Conservation (phyloP, 1,284 basidiomycete species). For the Trametes sp. region DNA sequence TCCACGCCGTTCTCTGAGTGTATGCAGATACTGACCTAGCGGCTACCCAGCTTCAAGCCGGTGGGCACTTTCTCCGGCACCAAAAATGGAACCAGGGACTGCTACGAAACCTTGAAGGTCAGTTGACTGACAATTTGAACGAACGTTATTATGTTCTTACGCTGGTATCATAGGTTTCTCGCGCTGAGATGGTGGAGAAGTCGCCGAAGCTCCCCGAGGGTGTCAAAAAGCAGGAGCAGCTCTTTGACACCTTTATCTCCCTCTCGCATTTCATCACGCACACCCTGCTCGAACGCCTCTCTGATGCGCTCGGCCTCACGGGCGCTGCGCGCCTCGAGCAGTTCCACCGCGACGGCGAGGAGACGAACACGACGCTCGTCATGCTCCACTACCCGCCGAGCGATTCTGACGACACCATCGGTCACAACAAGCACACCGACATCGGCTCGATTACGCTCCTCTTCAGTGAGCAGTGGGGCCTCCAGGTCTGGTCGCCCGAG, state of each 20-base stretch:
- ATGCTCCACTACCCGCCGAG: slow-evolving; percentile 10
- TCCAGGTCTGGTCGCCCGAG: slow-evolving; percentile 9
- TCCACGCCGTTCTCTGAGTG: background rate
- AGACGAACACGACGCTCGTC: slow-evolving; percentile 8
- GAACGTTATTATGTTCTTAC: background rate
- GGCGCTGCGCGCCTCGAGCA: slow-evolving; percentile 4
- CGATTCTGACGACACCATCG: slow-evolving; percentile 9
- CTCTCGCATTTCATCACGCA: slow-evolving; percentile 5
- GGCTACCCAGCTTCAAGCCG: slow-evolving; percentile 1
- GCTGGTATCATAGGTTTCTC: background rate
- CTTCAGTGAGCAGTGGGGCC: slow-evolving; percentile 10
- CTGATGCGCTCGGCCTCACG: slow-evolving; percentile 2
- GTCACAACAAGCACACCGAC: slow-evolving; percentile 11
- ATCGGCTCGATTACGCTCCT: slow-evolving; percentile 9
- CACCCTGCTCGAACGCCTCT: slow-evolving; percentile 6
- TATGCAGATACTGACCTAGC: background rate
- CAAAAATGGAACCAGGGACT: background rate
- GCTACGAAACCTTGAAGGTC: slow-evolving; percentile 6
- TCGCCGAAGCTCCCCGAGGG: slow-evolving; percentile 3
- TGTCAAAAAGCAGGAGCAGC: slow-evolving; percentile 7
- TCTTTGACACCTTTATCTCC: slow-evolving; percentile 6
- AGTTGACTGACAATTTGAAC: background rate
- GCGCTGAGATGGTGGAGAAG: slow-evolving; percentile 5
- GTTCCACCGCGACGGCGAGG: slow-evolving; percentile 9
- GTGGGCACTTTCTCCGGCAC: slow-evolving; percentile 7